Evolutionary conservation across 2,329 filamentous ascomycete genomes (phyloP).

Genomic region (Microsporum audouinii): DNA sequence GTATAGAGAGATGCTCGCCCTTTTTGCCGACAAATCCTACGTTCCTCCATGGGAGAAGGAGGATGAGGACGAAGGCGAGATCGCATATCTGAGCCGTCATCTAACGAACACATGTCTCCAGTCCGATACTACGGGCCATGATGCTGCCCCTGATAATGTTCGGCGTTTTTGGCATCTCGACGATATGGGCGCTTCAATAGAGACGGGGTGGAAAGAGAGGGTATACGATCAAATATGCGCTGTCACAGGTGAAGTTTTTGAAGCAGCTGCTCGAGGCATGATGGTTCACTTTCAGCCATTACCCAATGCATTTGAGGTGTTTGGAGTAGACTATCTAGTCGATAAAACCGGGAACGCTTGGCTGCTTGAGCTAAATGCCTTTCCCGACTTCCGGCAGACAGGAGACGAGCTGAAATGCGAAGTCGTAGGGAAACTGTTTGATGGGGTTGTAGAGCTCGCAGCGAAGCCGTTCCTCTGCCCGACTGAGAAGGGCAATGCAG

Average conservation of each 20-base stretch:
- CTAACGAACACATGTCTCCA: conserved; percentile 96
- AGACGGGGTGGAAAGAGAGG: conserved; percentile 41
- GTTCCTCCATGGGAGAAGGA: conserved; percentile 43
- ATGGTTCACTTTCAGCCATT: conserved; percentile 83
- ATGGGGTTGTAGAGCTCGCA: conserved; percentile 56
- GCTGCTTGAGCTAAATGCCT: conserved; percentile 88
- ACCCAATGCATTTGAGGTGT: conserved; percentile 82
- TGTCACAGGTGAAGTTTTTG: conserved; percentile 67
- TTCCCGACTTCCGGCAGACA: conserved; percentile 91
- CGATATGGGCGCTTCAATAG: conserved; percentile 17
- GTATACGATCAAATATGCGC: conserved; percentile 64
- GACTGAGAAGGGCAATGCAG: conserved; percentile 11
- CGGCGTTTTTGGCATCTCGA: conserved; percentile 62
- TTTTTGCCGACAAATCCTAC: conserved; percentile 74
- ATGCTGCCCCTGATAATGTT: conserved; percentile 53
- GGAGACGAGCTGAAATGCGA: conserved; percentile 56
- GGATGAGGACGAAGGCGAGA: conserved; percentile 30
- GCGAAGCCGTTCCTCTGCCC: conserved; percentile 58
- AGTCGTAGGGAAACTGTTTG: conserved; percentile 66
- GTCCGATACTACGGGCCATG: conserved; percentile 33
- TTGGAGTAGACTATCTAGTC: conserved; percentile 81
- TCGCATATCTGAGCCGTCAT: conserved; percentile 54
- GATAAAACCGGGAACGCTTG: conserved; percentile 54
- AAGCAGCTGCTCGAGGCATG: conserved; percentile 74
- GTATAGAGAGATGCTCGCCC: conserved; percentile 80